Conservation (phyloP, 441 rosid species). For the Populus hybrid region DNA sequence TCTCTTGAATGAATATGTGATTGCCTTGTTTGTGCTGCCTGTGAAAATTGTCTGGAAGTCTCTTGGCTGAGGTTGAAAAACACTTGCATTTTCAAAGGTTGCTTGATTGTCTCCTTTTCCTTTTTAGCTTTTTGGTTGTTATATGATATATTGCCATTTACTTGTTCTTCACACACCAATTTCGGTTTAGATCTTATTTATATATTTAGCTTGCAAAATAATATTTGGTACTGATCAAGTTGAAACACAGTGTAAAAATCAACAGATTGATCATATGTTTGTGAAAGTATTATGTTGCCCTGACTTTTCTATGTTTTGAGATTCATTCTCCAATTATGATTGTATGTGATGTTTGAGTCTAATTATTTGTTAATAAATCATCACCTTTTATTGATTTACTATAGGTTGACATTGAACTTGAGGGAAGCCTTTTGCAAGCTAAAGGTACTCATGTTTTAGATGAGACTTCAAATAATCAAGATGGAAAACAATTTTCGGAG, state of each 20-base stretch:
- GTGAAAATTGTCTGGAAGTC: background rate
- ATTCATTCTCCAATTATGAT: background rate
- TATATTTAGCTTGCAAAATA: background rate
- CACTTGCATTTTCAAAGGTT: background rate
- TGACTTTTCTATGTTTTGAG: background rate
- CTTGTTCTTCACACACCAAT: background rate
- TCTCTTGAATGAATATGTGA: background rate
- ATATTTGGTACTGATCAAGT: background rate
- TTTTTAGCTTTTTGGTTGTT: background rate
- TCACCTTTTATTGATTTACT: constrained; percentile 13
- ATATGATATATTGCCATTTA: background rate
- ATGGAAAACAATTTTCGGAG: constrained; percentile 33
- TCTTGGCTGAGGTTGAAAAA: constrained; percentile 3
- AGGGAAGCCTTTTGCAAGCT: constrained; percentile 37
- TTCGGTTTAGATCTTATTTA: background rate
- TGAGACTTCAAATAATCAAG: constrained; percentile 39
- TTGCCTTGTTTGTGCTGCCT: background rate
- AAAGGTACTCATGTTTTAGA: constrained; percentile 37
- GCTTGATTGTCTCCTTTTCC: background rate
- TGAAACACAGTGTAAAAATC: background rate
- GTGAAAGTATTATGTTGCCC: background rate
- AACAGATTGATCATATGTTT: background rate
- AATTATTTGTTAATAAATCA: background rate
- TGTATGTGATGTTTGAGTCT: background rate
- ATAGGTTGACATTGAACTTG: constrained; percentile 54